Percentiles rank a stretch among this genome's conserved stretches.
Conservation (phyloP, 2,329 filamentous ascomycete genomes). For the Alternaria conjuncta region DNA sequence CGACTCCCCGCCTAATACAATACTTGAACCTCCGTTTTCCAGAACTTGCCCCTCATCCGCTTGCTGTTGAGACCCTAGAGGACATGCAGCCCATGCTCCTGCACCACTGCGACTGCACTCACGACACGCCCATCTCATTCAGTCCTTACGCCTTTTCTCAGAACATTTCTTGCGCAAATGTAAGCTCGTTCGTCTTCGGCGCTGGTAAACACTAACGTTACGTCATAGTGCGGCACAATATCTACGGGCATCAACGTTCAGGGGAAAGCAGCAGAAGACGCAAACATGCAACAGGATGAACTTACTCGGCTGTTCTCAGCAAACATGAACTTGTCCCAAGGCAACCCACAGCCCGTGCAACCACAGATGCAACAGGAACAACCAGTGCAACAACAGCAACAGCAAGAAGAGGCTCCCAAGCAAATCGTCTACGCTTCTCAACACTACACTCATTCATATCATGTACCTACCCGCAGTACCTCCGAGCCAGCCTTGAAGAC, state of each 20-base stretch:
- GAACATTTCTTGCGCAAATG: slow-evolving; percentile 54
- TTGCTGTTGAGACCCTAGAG: slow-evolving; percentile 24
- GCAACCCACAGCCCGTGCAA: slow-evolving; percentile 54
- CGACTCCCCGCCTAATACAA: slow-evolving; percentile 28
- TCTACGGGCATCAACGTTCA: slow-evolving; percentile 53
- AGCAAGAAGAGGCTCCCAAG: slow-evolving; percentile 39
- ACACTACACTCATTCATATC: slow-evolving; percentile 83
- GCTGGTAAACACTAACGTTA: slow-evolving; percentile 38
- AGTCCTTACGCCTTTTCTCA: slow-evolving; percentile 53
- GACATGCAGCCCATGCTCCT: slow-evolving; percentile 47
- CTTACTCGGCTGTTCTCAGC: slow-evolving; percentile 79
- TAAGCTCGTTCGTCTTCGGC: slow-evolving; percentile 44
- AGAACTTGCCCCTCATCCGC: slow-evolving; percentile 6
- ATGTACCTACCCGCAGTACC: slow-evolving; percentile 56
- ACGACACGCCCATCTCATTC: slow-evolving; percentile 50
- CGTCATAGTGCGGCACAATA: slow-evolving; percentile 54
- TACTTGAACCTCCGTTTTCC: not conserved
- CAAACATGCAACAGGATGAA: slow-evolving; percentile 74
- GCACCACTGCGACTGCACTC: slow-evolving; percentile 49
- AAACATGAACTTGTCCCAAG: slow-evolving; percentile 68
- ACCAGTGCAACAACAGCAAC: slow-evolving; percentile 13
- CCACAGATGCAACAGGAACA: slow-evolving; percentile 16
- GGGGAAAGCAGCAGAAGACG: slow-evolving; percentile 36
- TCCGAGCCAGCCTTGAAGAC: slow-evolving; percentile 40
- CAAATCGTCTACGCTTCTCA: slow-evolving; percentile 77